Evolutionary conservation across 805 yeast species (phyloP).

Genomic region (Yarrowia divulgata): DNA sequence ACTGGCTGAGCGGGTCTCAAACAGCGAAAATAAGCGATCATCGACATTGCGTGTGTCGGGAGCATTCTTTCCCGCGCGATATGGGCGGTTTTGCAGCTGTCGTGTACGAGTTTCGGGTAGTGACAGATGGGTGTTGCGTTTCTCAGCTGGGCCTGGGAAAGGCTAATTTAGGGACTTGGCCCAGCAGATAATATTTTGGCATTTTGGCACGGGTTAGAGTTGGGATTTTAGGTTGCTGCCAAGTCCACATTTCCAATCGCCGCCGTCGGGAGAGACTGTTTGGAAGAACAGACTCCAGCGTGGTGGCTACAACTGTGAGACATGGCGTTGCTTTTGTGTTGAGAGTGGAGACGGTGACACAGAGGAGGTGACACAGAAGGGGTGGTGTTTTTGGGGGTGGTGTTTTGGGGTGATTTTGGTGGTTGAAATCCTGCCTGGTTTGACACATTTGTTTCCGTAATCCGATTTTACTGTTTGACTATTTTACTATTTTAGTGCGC

Average conservation of each 20-base stretch:
- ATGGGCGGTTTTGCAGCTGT: background rate
- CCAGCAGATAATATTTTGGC: conserved; percentile 17
- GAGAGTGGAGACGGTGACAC: too few species aligned
- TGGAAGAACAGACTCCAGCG: background rate
- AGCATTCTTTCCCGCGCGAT: background rate
- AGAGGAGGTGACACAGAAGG: too few species aligned
- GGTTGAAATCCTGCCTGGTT: too few species aligned
- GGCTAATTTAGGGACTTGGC: background rate
- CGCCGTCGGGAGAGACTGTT: background rate
- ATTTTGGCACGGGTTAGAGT: conserved; percentile 8
- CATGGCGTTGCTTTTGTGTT: background rate
- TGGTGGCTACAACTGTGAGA: background rate
- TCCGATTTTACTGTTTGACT: too few species aligned
- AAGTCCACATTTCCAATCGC: background rate
- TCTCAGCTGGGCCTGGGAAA: background rate
- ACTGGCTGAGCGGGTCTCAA: too few species aligned
- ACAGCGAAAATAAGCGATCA: too few species aligned
- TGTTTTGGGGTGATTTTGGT: too few species aligned
- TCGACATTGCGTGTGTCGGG: background rate
- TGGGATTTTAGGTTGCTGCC: background rate
- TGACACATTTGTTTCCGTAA: too few species aligned
- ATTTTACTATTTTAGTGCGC: too few species aligned
- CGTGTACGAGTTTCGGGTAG: background rate
- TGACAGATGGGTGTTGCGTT: too few species aligned
- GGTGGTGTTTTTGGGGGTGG: too few species aligned